These are phyloP conservation scores for Neckera pumila DNA, from an alignment of 225 moss, liverwort and hornwort species.

Conservation along the genomic window DNA sequence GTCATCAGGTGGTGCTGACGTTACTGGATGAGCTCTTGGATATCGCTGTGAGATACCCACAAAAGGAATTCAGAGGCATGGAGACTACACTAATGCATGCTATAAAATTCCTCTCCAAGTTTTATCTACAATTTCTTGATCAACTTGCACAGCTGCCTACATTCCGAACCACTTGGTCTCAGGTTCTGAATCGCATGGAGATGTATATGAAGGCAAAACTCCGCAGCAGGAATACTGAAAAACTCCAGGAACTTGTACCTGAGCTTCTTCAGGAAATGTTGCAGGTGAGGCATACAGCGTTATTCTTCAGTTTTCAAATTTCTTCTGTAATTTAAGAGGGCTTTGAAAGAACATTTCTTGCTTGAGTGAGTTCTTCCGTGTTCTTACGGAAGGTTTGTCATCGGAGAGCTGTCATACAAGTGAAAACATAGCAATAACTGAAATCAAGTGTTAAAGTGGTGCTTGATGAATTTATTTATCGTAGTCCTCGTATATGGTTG, in stretches of 20 bases:
- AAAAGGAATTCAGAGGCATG: constrained; percentile 93
- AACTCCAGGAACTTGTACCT: constrained; percentile 86
- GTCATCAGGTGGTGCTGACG: constrained; percentile 45
- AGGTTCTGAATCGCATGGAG: constrained; percentile 88
- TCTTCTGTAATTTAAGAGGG: neutral
- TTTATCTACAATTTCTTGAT: constrained; percentile 90
- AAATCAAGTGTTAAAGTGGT: neutral
- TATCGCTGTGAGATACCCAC: constrained; percentile 70
- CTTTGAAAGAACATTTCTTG: neutral
- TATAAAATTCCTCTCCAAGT: constrained; percentile 76
- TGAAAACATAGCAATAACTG: neutral
- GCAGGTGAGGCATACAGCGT: constrained; percentile 17
- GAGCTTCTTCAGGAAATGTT: constrained; percentile 88
- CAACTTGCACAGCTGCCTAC: constrained; percentile 78
- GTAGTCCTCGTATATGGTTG: neutral
- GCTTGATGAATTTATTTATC: neutral
- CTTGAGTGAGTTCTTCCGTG: neutral
- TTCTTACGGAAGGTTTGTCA: neutral
- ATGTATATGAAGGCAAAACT: constrained; percentile 83
- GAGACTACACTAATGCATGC: constrained; percentile 77
- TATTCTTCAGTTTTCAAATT: neutral
- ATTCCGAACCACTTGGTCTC: constrained; percentile 81
- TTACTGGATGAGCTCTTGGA: constrained; percentile 92
- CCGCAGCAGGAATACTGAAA: constrained; percentile 73
- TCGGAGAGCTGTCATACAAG: neutral